Base-by-base conservation (phyloP, 257 asterid species). In the Fraxinus americana region DNA sequence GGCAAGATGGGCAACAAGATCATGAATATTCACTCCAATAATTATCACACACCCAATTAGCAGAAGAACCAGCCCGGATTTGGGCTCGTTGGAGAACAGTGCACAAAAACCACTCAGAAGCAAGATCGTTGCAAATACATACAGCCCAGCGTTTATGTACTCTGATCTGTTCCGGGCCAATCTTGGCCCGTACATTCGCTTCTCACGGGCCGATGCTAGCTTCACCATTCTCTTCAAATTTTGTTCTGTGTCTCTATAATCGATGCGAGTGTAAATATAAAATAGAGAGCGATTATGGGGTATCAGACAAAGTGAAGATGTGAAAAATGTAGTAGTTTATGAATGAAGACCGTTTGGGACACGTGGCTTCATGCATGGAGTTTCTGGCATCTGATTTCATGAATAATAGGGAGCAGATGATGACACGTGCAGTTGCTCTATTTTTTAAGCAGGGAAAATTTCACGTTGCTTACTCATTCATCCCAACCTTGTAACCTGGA, bases 121-220 rank as follows among this genome's bases (percentile, higher is more conserved):
- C 81, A 96, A 16, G 45, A 92, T 75, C 76, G 99, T 83, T 0
- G 93, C 89, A 75, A 96, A 92, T 23, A 90, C 81, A 80, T 93
- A 96, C 2, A 93, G 77, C 45, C 98, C 97, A 4, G 97, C 98
- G 80, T 93, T 96, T 74, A 89, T 90, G 90, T 96, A 96, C 76
- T 96, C 98, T 10, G 84, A 83, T 80, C 95, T 78, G 86, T 82
- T 83, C 3, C 96, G 85, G 68, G 86, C 77, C 77, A 81, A 4
- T 5, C 94, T 75, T 4, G 98, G 90, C 45, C 98, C 98, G 92
- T 96, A 96, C 81, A 73, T 78, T 13, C 99, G 89, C 78, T 61
- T 79, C 54, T 96, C 99, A 0, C 99, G 88, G 63, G 95, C 95
- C 82, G 99, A 81, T 71, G 94, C 94, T 66, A 96, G 81, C 87